Conservation (phyloP, 495 filamentous ascomycete species). For the Hypomontagnella submonticulosa region DNA sequence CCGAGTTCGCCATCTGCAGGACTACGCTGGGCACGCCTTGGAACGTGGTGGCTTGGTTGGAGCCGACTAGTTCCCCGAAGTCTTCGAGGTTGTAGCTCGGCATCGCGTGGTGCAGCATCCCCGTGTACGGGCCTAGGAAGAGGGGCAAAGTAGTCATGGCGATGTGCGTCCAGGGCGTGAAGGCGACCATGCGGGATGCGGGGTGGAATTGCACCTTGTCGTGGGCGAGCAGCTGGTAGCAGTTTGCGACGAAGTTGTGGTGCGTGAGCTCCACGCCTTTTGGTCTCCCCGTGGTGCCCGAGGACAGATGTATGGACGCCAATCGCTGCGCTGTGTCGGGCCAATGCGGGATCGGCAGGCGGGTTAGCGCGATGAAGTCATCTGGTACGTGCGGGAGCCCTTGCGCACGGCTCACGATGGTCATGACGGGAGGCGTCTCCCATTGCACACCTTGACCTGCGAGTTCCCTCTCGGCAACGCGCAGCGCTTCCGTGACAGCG, state of each 20-base stretch:
- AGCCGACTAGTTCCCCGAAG: constrained; percentile 34
- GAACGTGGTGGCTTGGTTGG: constrained; percentile 38
- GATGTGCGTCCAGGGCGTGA: constrained; percentile 55
- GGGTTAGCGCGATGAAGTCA: constrained; percentile 37
- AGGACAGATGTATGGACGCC: constrained; percentile 44
- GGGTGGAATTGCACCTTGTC: constrained; percentile 47
- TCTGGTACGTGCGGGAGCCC: constrained; percentile 35
- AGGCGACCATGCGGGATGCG: constrained; percentile 45
- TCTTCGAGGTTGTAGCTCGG: constrained; percentile 43
- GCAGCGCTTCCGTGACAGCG: constrained; percentile 30
- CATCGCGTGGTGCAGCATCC: constrained; percentile 47
- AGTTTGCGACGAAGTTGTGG: constrained; percentile 73
- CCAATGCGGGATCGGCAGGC: constrained; percentile 52
- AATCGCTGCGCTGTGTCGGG: constrained; percentile 38
- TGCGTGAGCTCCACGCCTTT: constrained; percentile 85
- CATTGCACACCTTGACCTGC: constrained; percentile 32
- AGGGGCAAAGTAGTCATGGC: constrained; percentile 52
- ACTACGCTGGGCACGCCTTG: constrained; percentile 46
- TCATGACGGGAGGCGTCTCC: constrained; percentile 35
- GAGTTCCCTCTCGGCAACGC: constrained; percentile 28
- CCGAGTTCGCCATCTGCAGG: constrained; percentile 40
- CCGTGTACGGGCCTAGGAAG: constrained; percentile 45
- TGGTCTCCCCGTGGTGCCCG: constrained; percentile 77
- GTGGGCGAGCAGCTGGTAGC: constrained; percentile 49
- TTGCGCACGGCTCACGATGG: constrained; percentile 28